Evolutionary conservation across 23 red algal genomes (phyloP), one percentile per base, ranked within the genome.

Genomic region (Chondrus crispus): DNA sequence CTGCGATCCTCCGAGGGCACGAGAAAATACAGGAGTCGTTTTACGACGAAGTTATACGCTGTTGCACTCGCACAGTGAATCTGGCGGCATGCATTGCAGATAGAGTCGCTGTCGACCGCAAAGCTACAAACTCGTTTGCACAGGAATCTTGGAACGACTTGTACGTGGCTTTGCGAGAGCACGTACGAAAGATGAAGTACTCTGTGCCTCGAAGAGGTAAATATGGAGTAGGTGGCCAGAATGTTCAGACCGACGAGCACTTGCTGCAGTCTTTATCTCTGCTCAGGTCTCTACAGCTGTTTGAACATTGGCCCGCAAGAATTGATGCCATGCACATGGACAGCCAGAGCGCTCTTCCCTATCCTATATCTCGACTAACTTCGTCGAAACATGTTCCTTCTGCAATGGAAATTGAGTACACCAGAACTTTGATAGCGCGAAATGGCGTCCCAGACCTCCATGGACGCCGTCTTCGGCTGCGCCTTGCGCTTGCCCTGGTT

Each of bases 391-490:
- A 33, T 45, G 46, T n/a, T 4, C n/a, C 49, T 35, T 80, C 87
- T 3, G 19, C 32, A 8, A 3, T 14, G 28, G 87, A 90, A 48
- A 22, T 90, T 2, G 72, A 62, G 29, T 81, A 80, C 36, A 13
- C 80, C 62, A 64, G 73, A 19, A 90, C 78, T 70, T 26, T 90
- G 41, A 81, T 90, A 24, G 72, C 87, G 2, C 69, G 37, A 48
- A 79, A 46, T 58, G 87, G 87, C 4, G 16, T 90, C 33, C 74
- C 68, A 48, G 72, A 90, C 4, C 3, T 46, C 29, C n/a, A 16
- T n/a, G 73, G 73, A 54, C 43, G 48, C 12, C 54, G 40, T 14
- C 32, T 78, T 11, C 71, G 87, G 12, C 18, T 74, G 50, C 72
- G 52, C 18, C 53, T 90, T 36, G 24, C 64, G 22, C 64, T 46